phyloP scores from a whole-genome alignment of 805 yeast species.

The Zygotorulaspora chibaensis region DNA sequence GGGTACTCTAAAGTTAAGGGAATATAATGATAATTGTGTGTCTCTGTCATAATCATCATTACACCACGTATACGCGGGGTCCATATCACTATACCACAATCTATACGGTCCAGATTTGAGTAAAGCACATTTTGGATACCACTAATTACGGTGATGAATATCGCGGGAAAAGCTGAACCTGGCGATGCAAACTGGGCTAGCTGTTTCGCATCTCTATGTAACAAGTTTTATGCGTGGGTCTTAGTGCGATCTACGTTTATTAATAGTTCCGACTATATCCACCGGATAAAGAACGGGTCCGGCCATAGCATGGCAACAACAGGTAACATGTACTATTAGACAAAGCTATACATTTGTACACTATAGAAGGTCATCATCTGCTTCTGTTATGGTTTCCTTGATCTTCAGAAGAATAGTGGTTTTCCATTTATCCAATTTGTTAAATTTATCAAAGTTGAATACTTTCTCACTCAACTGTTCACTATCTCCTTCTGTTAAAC shows the following conservation, averaged over 20 bases:
- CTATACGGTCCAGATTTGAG: not conserved
- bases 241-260: not conserved
- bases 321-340: not conserved
- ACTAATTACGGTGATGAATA: not conserved
- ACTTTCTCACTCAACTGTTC: conserved; percentile 71
- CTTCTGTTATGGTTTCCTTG: conserved; percentile 65
- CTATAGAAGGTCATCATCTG: conserved; percentile 57
- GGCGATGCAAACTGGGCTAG: not conserved
- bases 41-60: conserved; percentile 6
- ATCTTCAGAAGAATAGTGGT: conserved; percentile 77
- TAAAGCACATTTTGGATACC: conserved; percentile 1
- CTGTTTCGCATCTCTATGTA: too few relatives aligned
- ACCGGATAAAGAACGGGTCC: not conserved
- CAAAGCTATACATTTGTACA: not conserved
- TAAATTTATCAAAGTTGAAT: conserved; percentile 80
- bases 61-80: conserved; percentile 8
- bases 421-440: conserved; percentile 87
- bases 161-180: not conserved
- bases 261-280: conserved; percentile 2
- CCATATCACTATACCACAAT: not conserved
- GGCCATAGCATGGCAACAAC: not conserved
- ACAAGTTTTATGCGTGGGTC: not conserved
- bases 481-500: conserved; percentile 76
- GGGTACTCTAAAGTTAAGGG: conserved; percentile 6
- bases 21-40: conserved; percentile 1